Percentiles rank a stretch among this genome's conserved stretches.
Evolutionary conservation across 169 alveolate species (phyloP).

Genomic region (Plasmodium malariae): DNA sequence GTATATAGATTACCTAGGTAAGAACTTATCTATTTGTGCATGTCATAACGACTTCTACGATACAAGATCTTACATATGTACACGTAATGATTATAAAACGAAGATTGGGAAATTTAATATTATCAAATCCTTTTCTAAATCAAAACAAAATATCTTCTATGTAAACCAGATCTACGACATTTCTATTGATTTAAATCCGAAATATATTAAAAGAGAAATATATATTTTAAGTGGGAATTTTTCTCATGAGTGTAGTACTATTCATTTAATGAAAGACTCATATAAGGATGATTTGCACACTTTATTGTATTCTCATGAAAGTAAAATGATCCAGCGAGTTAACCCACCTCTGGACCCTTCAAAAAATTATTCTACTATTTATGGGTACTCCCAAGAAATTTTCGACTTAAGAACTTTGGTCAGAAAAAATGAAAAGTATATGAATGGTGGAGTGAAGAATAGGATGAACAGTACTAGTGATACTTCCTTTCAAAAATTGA

Average conservation of each 20-base stretch:
- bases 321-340: conserved; percentile 1
- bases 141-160: background rate
- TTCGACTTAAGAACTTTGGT: conserved; percentile 9
- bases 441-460: background rate
- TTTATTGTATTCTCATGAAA: background rate
- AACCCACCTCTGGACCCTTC: background rate
- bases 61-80: background rate
- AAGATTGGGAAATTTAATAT: background rate
- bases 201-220: background rate
- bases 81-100: background rate
- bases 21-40: conserved; percentile 55
- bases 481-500: conserved; percentile 7
- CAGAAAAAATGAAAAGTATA: background rate
- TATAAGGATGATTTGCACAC: background rate
- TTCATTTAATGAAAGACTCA: background rate
- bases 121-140: background rate
- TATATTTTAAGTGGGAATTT: conserved; percentile 17
- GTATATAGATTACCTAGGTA: background rate
- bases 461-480: background rate
- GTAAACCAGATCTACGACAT: background rate
- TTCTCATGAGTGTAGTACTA: conserved; percentile 30
- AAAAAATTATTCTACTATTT: background rate
- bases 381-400: conserved; percentile 18
- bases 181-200: background rate
- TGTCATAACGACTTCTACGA: conserved; percentile 27